A percentile compares a stretch with the other conserved stretches of the same genome.
phyloP scores from a whole-genome alignment of 139 green algal genomes.

The Marvania coccoides region DNA sequence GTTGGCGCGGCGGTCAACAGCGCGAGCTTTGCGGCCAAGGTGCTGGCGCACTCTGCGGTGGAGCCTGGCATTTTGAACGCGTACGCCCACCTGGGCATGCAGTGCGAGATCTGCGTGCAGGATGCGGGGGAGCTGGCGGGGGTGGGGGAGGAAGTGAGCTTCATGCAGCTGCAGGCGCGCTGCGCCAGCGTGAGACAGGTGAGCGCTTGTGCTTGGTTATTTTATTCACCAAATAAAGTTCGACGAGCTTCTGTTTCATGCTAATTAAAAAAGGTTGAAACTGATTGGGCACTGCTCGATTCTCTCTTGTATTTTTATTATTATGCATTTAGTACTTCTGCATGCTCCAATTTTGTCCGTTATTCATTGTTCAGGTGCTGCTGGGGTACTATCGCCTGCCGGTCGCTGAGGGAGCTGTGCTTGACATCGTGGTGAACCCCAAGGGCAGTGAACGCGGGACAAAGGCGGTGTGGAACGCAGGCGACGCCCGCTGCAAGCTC shows the following conservation, averaged over 20 bases:
- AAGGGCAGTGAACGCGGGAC: not conserved
- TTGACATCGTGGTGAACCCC: slow-evolving; percentile 34
- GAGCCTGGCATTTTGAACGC: slow-evolving; percentile 2
- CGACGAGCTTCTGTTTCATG: too few species aligned
- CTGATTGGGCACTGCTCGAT: too few species aligned
- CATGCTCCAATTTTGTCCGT: slow-evolving; percentile 8
- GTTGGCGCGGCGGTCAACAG: slow-evolving; percentile 55
- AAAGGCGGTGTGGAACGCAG: slow-evolving; percentile 3
- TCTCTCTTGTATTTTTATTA: too few species aligned
- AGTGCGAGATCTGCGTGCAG: slow-evolving; percentile 21
- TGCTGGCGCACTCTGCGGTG: slow-evolving; percentile 22
- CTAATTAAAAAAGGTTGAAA: too few species aligned
- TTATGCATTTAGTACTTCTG: too few species aligned
- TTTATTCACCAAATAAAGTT: too few species aligned
- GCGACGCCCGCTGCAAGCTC: slow-evolving; percentile 8
- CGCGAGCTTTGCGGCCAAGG: slow-evolving; percentile 40
- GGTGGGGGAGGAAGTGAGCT: slow-evolving; percentile 37
- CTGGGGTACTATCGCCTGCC: slow-evolving; percentile 46
- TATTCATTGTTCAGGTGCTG: slow-evolving; percentile 27
- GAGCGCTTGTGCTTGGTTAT: too few species aligned
- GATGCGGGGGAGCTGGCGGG: slow-evolving; percentile 4
- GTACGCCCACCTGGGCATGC: slow-evolving; percentile 5
- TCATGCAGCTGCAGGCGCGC: slow-evolving; percentile 27
- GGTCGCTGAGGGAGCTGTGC: slow-evolving; percentile 7
- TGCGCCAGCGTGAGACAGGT: slow-evolving; percentile 1